Evolutionary conservation across 2,329 filamentous ascomycete genomes (phyloP), one percentile per base, ranked within the genome.

Genomic region (Fusarium sp.): DNA sequence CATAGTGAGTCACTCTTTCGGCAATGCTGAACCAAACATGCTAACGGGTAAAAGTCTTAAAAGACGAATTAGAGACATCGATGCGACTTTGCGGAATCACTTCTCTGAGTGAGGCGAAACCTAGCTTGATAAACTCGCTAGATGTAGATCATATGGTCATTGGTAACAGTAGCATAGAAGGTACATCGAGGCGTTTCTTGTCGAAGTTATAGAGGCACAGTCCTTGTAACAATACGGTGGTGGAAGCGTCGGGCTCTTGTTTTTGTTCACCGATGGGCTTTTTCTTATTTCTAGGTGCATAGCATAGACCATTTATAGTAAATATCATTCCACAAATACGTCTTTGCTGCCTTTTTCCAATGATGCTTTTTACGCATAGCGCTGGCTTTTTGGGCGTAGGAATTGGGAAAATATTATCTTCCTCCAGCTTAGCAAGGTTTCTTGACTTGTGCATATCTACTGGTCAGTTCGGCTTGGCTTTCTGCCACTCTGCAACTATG

Each of bases 1-100:
- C 82, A 85, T 54, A 86, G 87, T 88, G 77, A 79, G 85, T 82
- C 21, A 2, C 5, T 11, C 0, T 14, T 1, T 4, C 3, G 13
- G 7, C 1, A 3, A 3, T 22, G 15, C 10, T 22, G 4, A 14
- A 5, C 40, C 2, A 2, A 5, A 1, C 1, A 4, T 7, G 7
- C 64, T 69, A 24, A 70, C 13, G 0, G 13, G 0, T 0, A 0
- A 0, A 0, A 76, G 75, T 76, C 13, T 56, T 78, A 0, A 76
- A 77, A 40, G 76, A 78, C 26, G 75, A 78, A 15, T 58, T 78
- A 0, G 76, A 77, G 45, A 76, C 71, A 0, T 76, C 75, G 0
- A 76, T 78, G 75, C 67, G 76, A 10, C 66, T 78, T 5, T 70
- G 69, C 0, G 76, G 76, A 1, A 64, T 77, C 0, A 78, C 76